Conservation (phyloP, 176 grass and related monocot genomes). For the Raddia distichophylla region DNA sequence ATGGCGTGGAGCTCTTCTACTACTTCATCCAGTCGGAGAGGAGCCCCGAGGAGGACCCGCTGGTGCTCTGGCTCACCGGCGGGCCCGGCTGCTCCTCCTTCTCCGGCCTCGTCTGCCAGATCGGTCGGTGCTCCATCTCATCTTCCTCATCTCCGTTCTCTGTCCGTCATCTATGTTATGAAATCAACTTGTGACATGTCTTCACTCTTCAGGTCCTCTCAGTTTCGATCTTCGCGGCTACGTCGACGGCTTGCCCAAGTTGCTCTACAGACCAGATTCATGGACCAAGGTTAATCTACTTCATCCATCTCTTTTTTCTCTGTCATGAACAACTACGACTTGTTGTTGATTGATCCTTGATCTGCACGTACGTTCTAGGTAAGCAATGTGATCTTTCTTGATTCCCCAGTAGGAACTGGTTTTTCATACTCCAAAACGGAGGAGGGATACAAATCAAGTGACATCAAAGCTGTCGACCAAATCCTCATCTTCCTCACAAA, state of each 20-base stretch:
- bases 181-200: no score
- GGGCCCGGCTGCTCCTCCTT: conserved; percentile 58
- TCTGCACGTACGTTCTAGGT: conserved; percentile 37
- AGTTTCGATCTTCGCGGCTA: conserved; percentile 41
- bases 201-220: conserved; percentile 69
- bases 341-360: background rate
- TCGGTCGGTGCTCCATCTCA: no score
- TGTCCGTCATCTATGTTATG: no score
- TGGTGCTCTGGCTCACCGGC: conserved; percentile 57
- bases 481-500: no score
- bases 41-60: conserved; percentile 37
- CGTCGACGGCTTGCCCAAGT: conserved; percentile 46
- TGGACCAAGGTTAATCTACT: conserved; percentile 65
- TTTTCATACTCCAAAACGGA: conserved; percentile 60
- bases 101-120: conserved; percentile 52
- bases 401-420: conserved; percentile 65
- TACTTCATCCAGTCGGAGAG: conserved; percentile 56
- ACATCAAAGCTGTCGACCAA: conserved; percentile 45
- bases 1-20: conserved; percentile 56
- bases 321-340: background rate
- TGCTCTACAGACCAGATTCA: conserved; percentile 54
- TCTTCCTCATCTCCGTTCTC: no score
- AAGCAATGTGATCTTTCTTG: conserved; percentile 71
- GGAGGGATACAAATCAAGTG: conserved; percentile 42
- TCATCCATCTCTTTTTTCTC: no score